phyloP scores from a whole-genome alignment of 257 asterid species.

The Nicotiana sylvestris region DNA sequence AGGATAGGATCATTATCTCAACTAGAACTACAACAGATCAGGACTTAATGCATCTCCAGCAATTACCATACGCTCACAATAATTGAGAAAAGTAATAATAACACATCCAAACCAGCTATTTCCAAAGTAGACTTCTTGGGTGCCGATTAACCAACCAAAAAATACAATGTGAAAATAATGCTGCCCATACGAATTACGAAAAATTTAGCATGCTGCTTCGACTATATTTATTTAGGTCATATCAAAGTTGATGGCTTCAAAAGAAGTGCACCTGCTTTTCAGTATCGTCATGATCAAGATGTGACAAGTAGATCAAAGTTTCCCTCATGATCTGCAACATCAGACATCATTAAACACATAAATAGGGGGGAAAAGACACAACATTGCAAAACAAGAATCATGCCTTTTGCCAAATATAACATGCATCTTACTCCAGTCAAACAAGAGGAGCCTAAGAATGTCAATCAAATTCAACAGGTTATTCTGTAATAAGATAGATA shows the following conservation, averaged over 20 bases:
- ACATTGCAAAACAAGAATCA: constrained; percentile 9
- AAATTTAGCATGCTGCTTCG: not conserved
- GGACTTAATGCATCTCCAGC: not conserved
- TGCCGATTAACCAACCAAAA: not conserved
- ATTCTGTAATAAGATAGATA: constrained; percentile 15
- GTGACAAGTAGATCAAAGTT: constrained; percentile 90
- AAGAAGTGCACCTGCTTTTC: constrained; percentile 71
- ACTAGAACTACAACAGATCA: not conserved
- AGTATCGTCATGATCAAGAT: constrained; percentile 97
- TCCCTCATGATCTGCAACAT: constrained; percentile 92
- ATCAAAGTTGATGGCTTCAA: not conserved
- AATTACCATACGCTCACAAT: not conserved
- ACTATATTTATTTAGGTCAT: not conserved
- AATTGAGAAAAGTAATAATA: not conserved
- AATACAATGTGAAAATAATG: not conserved
- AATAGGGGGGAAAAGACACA: not conserved
- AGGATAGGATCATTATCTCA: not conserved
- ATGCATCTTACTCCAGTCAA: constrained; percentile 3
- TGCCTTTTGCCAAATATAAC: not conserved
- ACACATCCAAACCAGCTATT: not conserved
- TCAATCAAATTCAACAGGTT: not conserved
- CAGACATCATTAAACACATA: constrained; percentile 12
- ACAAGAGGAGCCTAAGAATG: not conserved
- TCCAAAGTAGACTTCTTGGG: not conserved
- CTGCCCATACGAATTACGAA: not conserved